Conservation (phyloP, 1,139 yeast genomes). For the Ogataea hybrid region DNA sequence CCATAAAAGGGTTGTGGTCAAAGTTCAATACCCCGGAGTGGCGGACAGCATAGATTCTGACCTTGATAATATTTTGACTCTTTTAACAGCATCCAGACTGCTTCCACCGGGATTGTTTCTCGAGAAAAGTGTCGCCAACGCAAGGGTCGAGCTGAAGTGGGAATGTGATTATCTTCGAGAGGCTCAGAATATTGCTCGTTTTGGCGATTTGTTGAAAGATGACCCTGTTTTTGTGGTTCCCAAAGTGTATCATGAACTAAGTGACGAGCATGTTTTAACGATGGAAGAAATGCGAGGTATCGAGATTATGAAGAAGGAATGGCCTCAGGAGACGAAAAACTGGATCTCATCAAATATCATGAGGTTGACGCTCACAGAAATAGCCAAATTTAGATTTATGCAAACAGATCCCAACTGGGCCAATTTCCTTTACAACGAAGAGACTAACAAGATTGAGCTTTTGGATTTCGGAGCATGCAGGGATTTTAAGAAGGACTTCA, state of each 20-base stretch:
- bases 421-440: conserved; percentile 77
- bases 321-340: conserved; percentile 71
- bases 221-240: conserved; percentile 82
- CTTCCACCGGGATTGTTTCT: conserved; percentile 93
- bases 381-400: conserved; percentile 85
- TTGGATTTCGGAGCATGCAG: conserved; percentile 96
- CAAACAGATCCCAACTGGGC: conserved; percentile 99
- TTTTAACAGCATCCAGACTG: conserved; percentile 81
- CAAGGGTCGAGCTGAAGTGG: conserved; percentile 92
- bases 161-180: conserved; percentile 96
- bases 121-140: conserved; percentile 90
- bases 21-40: conserved; percentile 98
- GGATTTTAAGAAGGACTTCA: conserved; percentile 67
- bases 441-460: conserved; percentile 64
- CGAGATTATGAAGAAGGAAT: conserved; percentile 76
- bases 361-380: conserved; percentile 83
- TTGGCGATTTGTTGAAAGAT: conserved; percentile 56
- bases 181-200: conserved; percentile 73
- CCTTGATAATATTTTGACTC: conserved; percentile 74
- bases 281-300: conserved; percentile 87
- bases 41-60: conserved; percentile 92
- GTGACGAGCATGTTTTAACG: conserved; percentile 82
- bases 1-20: conserved; percentile 75
- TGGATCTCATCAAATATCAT: conserved; percentile 84
- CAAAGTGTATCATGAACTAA: conserved; percentile 68